These are phyloP conservation scores for Knufia petricola DNA, from an alignment of 2,329 filamentous ascomycete genomes.

Conservation along the genomic window DNA sequence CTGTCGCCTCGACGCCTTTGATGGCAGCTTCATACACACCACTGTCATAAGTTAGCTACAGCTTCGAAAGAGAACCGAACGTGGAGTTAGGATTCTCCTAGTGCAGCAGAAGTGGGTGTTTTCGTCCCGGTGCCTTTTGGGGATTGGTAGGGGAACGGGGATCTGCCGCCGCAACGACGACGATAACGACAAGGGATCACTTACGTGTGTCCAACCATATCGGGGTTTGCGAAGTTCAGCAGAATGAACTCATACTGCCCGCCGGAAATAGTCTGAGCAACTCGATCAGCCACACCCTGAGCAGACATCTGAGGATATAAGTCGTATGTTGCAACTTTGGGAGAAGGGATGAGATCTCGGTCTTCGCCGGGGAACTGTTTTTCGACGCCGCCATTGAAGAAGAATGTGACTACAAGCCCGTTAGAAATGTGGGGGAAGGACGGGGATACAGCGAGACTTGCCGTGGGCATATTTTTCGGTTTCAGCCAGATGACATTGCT, in stretches of 20 bases:
- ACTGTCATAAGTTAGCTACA: neutral
- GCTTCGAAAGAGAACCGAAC: neutral
- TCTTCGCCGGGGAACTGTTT: conserved; percentile 88
- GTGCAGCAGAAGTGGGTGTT: too few species aligned
- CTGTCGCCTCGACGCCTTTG: conserved; percentile 72
- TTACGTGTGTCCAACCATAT: conserved; percentile 96
- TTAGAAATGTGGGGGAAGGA: too few species aligned
- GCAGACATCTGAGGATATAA: conserved; percentile 93
- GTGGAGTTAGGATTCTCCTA: too few species aligned
- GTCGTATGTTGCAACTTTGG: conserved; percentile 94
- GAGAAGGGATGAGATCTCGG: conserved; percentile 87
- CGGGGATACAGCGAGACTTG: too few species aligned
- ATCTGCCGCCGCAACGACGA: neutral
- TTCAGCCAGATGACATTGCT: conserved; percentile 95
- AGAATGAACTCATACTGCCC: conserved; percentile 92
- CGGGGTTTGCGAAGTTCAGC: conserved; percentile 99
- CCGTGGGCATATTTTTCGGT: conserved; percentile 99
- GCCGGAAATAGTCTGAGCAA: conserved; percentile 75
- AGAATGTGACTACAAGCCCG: too few species aligned
- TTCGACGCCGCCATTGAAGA: conserved; percentile 98
- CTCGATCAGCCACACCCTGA: conserved; percentile 77
- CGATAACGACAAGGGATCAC: neutral
- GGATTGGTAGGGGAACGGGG: neutral
- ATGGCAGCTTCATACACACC: conserved; percentile 94
- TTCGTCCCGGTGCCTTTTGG: too few species aligned